These are phyloP conservation scores for Extremus antarcticus DNA, from an alignment of 495 filamentous ascomycete genomes.

Conservation along the genomic window DNA sequence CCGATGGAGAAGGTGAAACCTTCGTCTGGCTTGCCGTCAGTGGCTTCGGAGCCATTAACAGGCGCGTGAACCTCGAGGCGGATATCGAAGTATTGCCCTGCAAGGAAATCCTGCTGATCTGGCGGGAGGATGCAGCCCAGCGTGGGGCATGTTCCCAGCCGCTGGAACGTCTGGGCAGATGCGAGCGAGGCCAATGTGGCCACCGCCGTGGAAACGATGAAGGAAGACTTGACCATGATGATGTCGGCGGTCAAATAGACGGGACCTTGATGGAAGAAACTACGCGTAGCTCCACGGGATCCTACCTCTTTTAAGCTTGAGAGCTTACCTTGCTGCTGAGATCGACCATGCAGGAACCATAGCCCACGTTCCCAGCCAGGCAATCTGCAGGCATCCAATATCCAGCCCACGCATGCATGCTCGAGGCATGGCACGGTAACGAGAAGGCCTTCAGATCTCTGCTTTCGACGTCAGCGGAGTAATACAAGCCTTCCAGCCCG, in stretches of 20 bases:
- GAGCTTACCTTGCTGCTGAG: not conserved
- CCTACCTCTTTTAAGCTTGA: not conserved
- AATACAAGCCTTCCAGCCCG: not conserved
- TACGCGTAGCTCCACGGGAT: not conserved
- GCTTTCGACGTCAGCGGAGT: not conserved
- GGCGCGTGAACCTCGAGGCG: conserved; percentile 68
- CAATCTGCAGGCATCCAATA: too few species aligned
- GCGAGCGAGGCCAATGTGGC: not conserved
- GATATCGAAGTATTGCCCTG: conserved; percentile 66
- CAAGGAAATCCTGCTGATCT: conserved; percentile 65
- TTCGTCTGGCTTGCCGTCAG: conserved; percentile 47
- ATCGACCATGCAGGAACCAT: not conserved
- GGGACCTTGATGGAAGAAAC: not conserved
- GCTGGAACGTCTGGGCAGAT: conserved; percentile 54
- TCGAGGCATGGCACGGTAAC: not conserved
- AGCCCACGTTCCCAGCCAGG: not conserved
- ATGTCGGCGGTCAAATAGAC: not conserved
- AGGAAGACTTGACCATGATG: conserved; percentile 7
- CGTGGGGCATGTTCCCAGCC: conserved; percentile 57
- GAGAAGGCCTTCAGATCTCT: not conserved
- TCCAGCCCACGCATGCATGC: too few species aligned
- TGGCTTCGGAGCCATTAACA: conserved; percentile 61
- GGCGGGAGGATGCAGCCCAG: conserved; percentile 68
- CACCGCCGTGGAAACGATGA: conserved; percentile 3
- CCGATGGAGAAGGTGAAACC: conserved; percentile 58